Percentiles rank a stretch among this genome's conserved stretches.
Evolutionary conservation across 257 asterid genomes (phyloP).

Genomic region (Solanum rostratum): DNA sequence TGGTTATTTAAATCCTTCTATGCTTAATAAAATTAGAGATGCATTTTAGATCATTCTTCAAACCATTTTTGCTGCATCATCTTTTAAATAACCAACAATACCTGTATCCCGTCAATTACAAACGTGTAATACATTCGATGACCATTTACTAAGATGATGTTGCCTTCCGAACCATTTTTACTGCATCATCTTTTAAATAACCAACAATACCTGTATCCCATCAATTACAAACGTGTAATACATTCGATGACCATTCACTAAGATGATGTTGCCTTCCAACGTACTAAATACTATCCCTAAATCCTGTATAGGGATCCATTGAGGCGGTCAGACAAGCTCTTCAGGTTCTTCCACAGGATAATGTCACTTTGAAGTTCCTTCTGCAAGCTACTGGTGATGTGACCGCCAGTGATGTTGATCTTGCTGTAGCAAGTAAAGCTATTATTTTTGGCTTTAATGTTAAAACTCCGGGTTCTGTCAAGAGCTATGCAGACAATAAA

Average conservation of each 20-base stretch:
- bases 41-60: background rate
- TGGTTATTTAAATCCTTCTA: background rate
- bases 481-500: conserved; percentile 63
- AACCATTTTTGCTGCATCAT: background rate
- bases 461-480: conserved; percentile 69
- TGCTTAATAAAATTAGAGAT: background rate
- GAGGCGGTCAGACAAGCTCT: conserved; percentile 94
- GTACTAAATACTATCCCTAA: background rate
- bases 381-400: conserved; percentile 93
- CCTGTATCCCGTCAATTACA: background rate
- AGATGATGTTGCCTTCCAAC: background rate
- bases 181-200: background rate
- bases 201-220: background rate
- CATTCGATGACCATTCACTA: background rate
- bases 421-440: conserved; percentile 87
- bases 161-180: background rate
- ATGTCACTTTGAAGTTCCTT: conserved; percentile 85
- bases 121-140: background rate
- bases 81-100: background rate
- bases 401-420: conserved; percentile 80
- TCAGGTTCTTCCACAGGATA: conserved; percentile 83
- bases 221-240: background rate
- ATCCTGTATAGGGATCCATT: conserved; percentile 59
- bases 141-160: background rate
- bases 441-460: conserved; percentile 86